Conservation (phyloP, 805 yeast genomes). For the Monosporozyma servazzii region DNA sequence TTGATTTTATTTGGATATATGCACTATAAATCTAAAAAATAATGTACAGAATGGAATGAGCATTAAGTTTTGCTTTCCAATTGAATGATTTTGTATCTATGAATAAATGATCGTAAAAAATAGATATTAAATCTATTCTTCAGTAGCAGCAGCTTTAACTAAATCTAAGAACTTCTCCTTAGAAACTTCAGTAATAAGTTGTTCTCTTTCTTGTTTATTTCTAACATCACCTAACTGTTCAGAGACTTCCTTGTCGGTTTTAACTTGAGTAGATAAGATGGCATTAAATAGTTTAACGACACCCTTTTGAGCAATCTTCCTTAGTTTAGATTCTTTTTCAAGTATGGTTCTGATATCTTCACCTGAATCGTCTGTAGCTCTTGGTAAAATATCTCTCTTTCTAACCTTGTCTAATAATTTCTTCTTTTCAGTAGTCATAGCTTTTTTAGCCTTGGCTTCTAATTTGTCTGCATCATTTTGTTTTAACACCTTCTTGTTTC, state of each 20-base stretch:
- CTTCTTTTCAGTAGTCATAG: slow-evolving; percentile 62
- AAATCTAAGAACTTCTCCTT: slow-evolving; percentile 85
- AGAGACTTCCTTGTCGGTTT: slow-evolving; percentile 43
- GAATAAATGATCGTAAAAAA: background rate
- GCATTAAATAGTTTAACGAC: slow-evolving; percentile 81
- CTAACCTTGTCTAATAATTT: slow-evolving; percentile 57
- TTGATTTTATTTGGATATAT: background rate
- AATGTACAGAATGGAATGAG: background rate
- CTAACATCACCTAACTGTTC: slow-evolving; percentile 35
- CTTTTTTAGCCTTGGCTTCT: slow-evolving; percentile 73
- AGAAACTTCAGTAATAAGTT: slow-evolving; percentile 65
- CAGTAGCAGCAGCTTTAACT: slow-evolving; percentile 62
- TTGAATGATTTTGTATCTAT: background rate
- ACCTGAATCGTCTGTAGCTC: slow-evolving; percentile 33
- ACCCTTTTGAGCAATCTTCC: slow-evolving; percentile 81
- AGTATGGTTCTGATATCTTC: slow-evolving; percentile 41
- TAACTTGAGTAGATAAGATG: slow-evolving; percentile 65
- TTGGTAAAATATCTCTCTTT: slow-evolving; percentile 60
- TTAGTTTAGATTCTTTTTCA: slow-evolving; percentile 59
- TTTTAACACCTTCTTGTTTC: slow-evolving; percentile 62
- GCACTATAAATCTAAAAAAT: background rate
- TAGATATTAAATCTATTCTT: background rate
- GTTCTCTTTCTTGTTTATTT: slow-evolving; percentile 40
- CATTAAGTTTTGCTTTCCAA: background rate
- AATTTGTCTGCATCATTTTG: slow-evolving; percentile 72